Conservation (phyloP, 108 stramenopile species). For the Fragilaria crotonensis region DNA sequence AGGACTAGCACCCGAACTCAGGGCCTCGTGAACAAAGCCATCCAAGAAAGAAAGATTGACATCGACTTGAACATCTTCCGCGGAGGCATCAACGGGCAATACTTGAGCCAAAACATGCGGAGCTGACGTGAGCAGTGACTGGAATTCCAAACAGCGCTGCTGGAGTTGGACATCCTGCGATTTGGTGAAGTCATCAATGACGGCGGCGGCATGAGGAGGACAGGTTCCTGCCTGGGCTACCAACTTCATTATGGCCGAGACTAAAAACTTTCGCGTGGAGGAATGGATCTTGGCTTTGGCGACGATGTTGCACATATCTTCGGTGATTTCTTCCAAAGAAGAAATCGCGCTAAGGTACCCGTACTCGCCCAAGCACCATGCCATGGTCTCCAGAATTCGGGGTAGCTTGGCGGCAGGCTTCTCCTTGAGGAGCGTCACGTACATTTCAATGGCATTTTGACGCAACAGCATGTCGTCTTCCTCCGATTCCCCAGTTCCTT, state of each 20-base stretch:
- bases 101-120: constrained; percentile 78
- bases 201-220: constrained; percentile 71
- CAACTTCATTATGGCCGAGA: constrained; percentile 92
- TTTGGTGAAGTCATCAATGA: constrained; percentile 83
- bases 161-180: constrained; percentile 86
- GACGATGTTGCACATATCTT: constrained; percentile 56
- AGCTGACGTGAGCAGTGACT: constrained; percentile 61
- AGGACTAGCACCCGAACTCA: constrained; percentile 77
- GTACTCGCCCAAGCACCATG: constrained; percentile 99
- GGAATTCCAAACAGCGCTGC: constrained; percentile 90
- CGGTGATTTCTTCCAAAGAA: constrained; percentile 63
- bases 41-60: constrained; percentile 84
- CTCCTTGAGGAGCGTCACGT: constrained; percentile 63
- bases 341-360: constrained; percentile 72
- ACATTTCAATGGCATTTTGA: constrained; percentile 88
- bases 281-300: constrained; percentile 30
- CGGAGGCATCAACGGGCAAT: constrained; percentile 92
- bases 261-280: constrained; percentile 70
- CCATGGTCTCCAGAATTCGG: constrained; percentile 86
- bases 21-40: constrained; percentile 75
- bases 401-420: constrained; percentile 56
- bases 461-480: constrained; percentile 86
- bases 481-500: constrained; percentile 93
- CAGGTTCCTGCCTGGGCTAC: constrained; percentile 89
- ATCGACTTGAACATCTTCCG: constrained; percentile 91